Base-by-base conservation (phyloP, 2,329 filamentous ascomycete genomes). In the Colletotrichum orbiculare region DNA sequence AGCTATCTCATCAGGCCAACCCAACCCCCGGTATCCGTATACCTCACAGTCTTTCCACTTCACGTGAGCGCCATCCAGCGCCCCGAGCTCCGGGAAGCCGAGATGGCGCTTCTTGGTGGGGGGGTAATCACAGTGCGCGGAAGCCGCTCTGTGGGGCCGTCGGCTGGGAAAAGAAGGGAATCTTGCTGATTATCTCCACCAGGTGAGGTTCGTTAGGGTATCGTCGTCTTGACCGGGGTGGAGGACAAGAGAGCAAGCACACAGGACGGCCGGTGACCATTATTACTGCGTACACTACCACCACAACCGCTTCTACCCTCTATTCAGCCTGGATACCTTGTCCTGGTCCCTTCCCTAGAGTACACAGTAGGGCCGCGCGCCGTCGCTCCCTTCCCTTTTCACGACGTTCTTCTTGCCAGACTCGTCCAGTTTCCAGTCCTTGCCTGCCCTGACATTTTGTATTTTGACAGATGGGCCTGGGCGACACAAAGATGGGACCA, bases 101-200 rank as follows among this genome's bases (percentile, higher is more conserved):
- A 66, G 17, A 46, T 9, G 37, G 35, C 39, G 42, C 25, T 25
- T 34, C 63, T 66, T 63, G 63, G 63, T 58, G 58, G 52, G 25
- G 25, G 25, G 47, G 56, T 37, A 62, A 63, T 66, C 63, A 66
- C 58, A 62, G 58, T 62, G 58, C 58, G 63, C 63, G 63, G 63
- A 66, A 66, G 58, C 52, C 52, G 63, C 52, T 48, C 47, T 56
- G 63, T 38, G 63, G 63, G 63, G 63, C 63, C 63, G 63, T 34
- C 52, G 47, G 41, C 53, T 53, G 37, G 17, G 15, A 52, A 25
- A 25, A 25, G 25, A 25, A 25, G 25, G 25, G n/a, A 9, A 17
- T 46, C 37, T 37, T 55, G 42, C 17, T 46, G 41, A 45, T 37
- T 43, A 45, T 37, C 50, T 52, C 52, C 60, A 55, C 33, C 8